Percentiles rank a stretch among this genome's conserved stretches.
Conservation (phyloP, 2,329 filamentous ascomycete genomes). For the Talaromyces atroroseus region DNA sequence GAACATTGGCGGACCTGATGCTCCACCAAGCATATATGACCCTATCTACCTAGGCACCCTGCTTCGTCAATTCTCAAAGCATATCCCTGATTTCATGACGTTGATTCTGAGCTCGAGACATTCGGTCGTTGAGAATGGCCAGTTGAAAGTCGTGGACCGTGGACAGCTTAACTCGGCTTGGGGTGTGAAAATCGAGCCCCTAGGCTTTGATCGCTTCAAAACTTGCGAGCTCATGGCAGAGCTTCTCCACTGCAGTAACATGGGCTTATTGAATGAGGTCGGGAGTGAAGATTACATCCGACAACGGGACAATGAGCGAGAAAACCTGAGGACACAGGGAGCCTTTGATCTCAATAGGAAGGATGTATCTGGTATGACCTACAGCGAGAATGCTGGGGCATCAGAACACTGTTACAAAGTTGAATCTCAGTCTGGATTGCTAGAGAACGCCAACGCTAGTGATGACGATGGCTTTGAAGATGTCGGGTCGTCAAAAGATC, state of each 20-base stretch:
- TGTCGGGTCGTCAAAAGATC: conserved; percentile 63
- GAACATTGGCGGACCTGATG: conserved; percentile 72
- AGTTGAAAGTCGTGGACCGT: conserved; percentile 59
- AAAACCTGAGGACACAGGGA: conserved; percentile 71
- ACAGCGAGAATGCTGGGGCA: conserved; percentile 42
- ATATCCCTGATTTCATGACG: conserved; percentile 90
- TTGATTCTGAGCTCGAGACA: conserved; percentile 72
- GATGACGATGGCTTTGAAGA: conserved; percentile 95
- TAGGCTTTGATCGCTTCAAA: conserved; percentile 97
- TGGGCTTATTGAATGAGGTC: conserved; percentile 87
- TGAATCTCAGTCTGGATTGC: conserved; percentile 51
- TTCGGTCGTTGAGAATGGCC: conserved; percentile 51
- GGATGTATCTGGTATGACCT: conserved; percentile 53
- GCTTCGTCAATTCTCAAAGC: conserved; percentile 79
- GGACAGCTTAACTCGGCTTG: conserved; percentile 79
- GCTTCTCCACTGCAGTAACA: conserved; percentile 94
- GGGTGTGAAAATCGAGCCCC: conserved; percentile 81
- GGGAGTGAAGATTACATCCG: conserved; percentile 84
- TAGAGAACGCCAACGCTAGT: conserved; percentile 74
- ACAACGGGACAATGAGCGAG: conserved; percentile 72
- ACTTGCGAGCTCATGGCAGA: conserved; percentile 99
- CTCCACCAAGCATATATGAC: conserved; percentile 75
- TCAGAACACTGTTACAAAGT: conserved; percentile 34
- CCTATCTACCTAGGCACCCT: conserved; percentile 94
- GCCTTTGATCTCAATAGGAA: conserved; percentile 51